Base-by-base conservation (phyloP, 163 green algal genomes). In the Prototheca cutis region DNA sequence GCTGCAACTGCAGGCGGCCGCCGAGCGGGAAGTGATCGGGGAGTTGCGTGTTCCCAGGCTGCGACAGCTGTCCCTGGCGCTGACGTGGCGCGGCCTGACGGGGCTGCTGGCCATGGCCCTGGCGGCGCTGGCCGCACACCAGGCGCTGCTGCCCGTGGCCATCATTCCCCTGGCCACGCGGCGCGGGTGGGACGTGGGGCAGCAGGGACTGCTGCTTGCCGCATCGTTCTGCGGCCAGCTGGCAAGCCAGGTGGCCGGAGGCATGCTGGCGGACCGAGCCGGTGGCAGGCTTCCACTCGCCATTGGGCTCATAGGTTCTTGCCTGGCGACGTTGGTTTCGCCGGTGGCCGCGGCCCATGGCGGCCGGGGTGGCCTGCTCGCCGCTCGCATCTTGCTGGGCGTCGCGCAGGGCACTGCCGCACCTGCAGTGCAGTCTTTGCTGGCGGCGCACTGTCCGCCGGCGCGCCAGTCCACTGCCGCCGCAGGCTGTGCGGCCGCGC, bases 321-420 rank as follows among this genome's bases (percentile, higher is more conserved):
- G 78, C 0, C 19, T 87, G 8, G 83, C 78, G 67, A 90, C 80
- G 2, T 64, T 69, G 48, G 24, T 76, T 19, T 89, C 81, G 0
- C 85, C 85, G 0, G 48, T 45, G 3, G 76, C 80, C 6, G 82
- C 85, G 6, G 69, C 58, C 25, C n/a, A n/a, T n/a, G 36, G 58
- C 2, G 84, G 85, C 25, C 72, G 72, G 0, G 52, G 60, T 6
- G 58, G 78, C 6, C 72, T 93, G 40, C 40, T 91, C 13, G 68
- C 58, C 25, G 70, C 74, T 2, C 71, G 85, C 23, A 67, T 90
- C 36, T 60, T 81, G 53, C 77, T 91, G 58, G 85, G 85, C 0
- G 66, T 89, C 4, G 85, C 80, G 2, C 84, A 93, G 71, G 85
- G 85, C 4, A 79, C 91, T 3, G 82, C 85, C 8, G 89, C 90